A percentile compares a stretch with the other conserved stretches of the same genome.
These are phyloP conservation scores for Boletus rubroflammeus DNA, from an alignment of 768 basidiomycete genomes.

Conservation along the genomic window DNA sequence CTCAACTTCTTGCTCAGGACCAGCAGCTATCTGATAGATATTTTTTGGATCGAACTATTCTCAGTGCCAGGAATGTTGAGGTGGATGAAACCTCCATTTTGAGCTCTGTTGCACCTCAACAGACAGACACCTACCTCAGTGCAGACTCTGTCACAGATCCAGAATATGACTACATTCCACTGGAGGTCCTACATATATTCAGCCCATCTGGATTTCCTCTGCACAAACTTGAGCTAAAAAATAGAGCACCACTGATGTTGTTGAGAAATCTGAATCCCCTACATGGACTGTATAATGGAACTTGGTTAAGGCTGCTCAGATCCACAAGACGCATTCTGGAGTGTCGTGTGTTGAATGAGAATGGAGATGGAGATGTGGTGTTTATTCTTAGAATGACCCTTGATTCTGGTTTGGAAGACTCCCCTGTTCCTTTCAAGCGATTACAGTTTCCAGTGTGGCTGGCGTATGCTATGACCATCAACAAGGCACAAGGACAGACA, in stretches of 20 bases:
- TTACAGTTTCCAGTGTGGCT: no score
- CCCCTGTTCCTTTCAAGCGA: no score
- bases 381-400: no score
- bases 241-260: not conserved
- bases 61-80: not conserved
- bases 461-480: no score
- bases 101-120: not conserved
- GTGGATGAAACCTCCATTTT: not conserved
- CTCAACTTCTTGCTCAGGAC: slow-evolving; percentile 26
- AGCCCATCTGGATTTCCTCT: not conserved
- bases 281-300: not conserved
- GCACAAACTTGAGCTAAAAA: not conserved
- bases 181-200: not conserved
- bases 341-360: no score
- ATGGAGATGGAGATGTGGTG: no score
- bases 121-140: not conserved
- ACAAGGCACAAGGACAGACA: no score
- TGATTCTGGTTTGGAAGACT: no score
- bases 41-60: not conserved
- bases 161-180: not conserved
- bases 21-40: not conserved
- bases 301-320: not conserved
- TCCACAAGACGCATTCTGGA: not conserved
- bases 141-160: not conserved
- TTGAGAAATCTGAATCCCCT: not conserved